phyloP scores from a whole-genome alignment of 306 rosid genomes.

The Lithocarpus polystachyus region DNA sequence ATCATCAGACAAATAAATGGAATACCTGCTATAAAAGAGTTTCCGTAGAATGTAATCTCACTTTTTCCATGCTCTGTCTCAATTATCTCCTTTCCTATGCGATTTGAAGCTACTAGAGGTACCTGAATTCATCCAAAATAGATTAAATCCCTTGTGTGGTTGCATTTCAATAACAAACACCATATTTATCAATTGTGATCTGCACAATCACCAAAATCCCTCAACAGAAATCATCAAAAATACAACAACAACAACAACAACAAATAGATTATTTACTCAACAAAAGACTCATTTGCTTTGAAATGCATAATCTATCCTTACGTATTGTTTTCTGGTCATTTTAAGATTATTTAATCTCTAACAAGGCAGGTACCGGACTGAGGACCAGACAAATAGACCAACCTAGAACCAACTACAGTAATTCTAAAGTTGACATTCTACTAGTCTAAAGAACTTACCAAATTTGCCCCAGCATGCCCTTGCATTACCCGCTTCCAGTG shows the following conservation, averaged over 20 bases:
- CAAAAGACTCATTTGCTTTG: neutral
- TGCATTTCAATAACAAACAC: neutral
- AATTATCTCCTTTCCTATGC: constrained; percentile 80
- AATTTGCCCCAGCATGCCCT: constrained; percentile 95
- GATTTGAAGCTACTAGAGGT: constrained; percentile 89
- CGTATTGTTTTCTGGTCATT: neutral
- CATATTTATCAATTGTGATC: neutral
- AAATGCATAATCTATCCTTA: neutral
- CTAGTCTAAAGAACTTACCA: constrained; percentile 46
- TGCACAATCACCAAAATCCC: neutral
- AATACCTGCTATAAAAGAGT: constrained; percentile 93
- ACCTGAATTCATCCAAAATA: constrained; percentile 55
- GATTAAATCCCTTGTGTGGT: neutral
- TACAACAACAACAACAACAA: neutral
- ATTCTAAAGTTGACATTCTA: neutral
- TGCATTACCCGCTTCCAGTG: constrained; percentile 98
- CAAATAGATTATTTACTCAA: too few relatives aligned
- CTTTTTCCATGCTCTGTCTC: constrained; percentile 90
- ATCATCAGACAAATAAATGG: neutral
- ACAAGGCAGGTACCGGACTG: neutral
- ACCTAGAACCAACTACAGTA: neutral
- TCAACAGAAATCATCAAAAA: neutral
- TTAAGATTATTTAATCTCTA: neutral
- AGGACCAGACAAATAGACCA: neutral
- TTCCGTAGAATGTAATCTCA: constrained; percentile 75